phyloP scores from a whole-genome alignment of 768 basidiomycete genomes.

The Trametes villosa region DNA sequence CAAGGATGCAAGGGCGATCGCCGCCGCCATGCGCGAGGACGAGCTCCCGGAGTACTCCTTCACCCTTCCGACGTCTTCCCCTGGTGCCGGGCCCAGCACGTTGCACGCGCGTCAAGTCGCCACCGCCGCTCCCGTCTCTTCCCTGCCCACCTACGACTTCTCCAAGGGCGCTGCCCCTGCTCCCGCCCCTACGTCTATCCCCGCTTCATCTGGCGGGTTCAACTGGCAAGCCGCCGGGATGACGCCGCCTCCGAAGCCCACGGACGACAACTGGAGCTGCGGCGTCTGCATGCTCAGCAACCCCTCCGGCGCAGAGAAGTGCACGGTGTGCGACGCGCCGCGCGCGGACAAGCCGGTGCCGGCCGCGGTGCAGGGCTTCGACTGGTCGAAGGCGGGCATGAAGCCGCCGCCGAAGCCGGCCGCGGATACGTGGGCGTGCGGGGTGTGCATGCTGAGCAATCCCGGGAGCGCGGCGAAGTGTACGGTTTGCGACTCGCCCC shows the following conservation, averaged over 20 bases:
- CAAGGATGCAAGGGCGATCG: conserved; percentile 33
- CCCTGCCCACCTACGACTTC: conserved; percentile 53
- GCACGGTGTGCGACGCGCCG: conserved; percentile 49
- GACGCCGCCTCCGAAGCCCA: conserved; percentile 44
- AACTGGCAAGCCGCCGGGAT: conserved; percentile 67
- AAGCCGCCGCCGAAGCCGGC: conserved; percentile 25
- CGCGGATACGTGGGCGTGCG: conserved; percentile 33
- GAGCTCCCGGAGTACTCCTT: conserved; percentile 44
- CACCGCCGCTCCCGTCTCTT: conserved; percentile 41
- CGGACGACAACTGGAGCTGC: conserved; percentile 58
- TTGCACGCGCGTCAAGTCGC: conserved; percentile 40
- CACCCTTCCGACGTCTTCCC: conserved; percentile 25
- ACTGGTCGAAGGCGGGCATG: conserved; percentile 37
- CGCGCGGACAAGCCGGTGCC: conserved; percentile 23
- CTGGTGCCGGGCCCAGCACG: conserved; percentile 30
- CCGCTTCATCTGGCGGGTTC: conserved; percentile 49
- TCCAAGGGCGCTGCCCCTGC: conserved; percentile 28
- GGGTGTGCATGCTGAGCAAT: conserved; percentile 44
- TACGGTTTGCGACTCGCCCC: conserved; percentile 47
- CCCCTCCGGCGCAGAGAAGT: conserved; percentile 46
- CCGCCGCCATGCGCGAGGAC: conserved; percentile 32
- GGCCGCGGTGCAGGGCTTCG: conserved; percentile 28
- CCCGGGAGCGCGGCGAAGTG: conserved; percentile 52
- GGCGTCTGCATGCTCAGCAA: conserved; percentile 51
- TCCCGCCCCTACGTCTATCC: conserved; percentile 2